These are phyloP conservation scores for Aegilops longissima DNA, from an alignment of 176 grass and related monocot species.

Conservation along the genomic window DNA sequence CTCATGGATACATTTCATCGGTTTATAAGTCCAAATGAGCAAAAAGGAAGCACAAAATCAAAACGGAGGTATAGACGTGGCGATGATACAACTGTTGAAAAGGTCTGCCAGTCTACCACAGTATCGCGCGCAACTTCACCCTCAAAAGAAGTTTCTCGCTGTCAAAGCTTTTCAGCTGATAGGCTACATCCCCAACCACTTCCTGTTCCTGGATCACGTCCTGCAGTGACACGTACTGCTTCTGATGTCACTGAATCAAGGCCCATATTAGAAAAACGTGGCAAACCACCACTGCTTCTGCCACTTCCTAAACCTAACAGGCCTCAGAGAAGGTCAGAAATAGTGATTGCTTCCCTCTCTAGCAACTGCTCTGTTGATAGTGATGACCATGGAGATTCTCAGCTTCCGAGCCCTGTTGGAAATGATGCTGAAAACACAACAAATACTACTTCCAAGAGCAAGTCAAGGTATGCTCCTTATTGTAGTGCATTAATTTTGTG, in stretches of 20 bases:
- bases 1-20: slow-evolving; percentile 87
- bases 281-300: slow-evolving; percentile 68
- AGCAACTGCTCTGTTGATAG: slow-evolving; percentile 90
- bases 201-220: slow-evolving; percentile 61
- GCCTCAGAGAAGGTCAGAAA: slow-evolving; percentile 63
- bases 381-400: slow-evolving; percentile 76
- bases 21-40: slow-evolving; percentile 80
- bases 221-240: slow-evolving; percentile 54
- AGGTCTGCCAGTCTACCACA: slow-evolving; percentile 76
- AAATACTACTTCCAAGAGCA: slow-evolving; percentile 48
- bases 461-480: slow-evolving; percentile 58
- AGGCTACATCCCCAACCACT: slow-evolving; percentile 72
- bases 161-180: slow-evolving; percentile 88
- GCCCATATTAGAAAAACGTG: slow-evolving; percentile 81
- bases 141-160: slow-evolving; percentile 83
- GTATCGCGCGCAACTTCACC: slow-evolving; percentile 90
- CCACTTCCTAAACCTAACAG: slow-evolving; percentile 74
- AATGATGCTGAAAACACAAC: slow-evolving; percentile 65
- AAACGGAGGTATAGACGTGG: slow-evolving; percentile 51
- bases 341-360: slow-evolving; percentile 68
- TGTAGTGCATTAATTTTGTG: slow-evolving; percentile 9
- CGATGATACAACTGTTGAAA: slow-evolving; percentile 55
- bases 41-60: slow-evolving; percentile 72
- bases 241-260: slow-evolving; percentile 76
- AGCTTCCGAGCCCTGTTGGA: slow-evolving; percentile 79